A percentile compares a stretch with the other conserved stretches of the same genome.
Conservation (phyloP, 208 protist species). For the Leishmania lainsoni region DNA sequence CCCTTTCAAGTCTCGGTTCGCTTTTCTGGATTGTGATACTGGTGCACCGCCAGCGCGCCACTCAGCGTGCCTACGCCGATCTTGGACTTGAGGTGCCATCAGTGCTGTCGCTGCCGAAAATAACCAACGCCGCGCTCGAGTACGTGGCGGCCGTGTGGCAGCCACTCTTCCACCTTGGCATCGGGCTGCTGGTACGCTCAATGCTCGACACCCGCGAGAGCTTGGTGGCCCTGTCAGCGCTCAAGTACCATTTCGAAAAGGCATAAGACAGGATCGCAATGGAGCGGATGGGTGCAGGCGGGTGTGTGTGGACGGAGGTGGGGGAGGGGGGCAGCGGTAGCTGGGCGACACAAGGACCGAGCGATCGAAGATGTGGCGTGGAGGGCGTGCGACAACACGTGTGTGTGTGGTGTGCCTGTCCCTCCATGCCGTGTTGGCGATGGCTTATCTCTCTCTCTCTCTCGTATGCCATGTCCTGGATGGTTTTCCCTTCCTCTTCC, state of each 20-base stretch:
- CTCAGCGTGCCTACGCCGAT: conserved; percentile 10
- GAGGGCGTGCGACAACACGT: background rate
- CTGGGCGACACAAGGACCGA: background rate
- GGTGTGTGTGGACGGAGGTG: background rate
- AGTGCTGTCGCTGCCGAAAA: conserved; percentile 7
- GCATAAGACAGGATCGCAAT: conserved; percentile 14
- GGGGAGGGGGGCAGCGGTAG: background rate
- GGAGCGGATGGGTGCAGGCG: background rate
- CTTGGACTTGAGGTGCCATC: conserved; percentile 14
- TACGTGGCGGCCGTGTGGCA: conserved; percentile 70
- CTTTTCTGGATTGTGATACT: conserved; percentile 16
- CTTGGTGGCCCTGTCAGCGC: conserved; percentile 45
- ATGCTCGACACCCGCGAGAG: conserved; percentile 49
- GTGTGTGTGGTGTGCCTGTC: background rate
- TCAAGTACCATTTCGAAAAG: conserved; percentile 79
- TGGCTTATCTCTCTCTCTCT: too few relatives aligned
- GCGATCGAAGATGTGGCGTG: background rate
- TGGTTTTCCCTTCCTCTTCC: too few relatives aligned
- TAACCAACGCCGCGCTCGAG: conserved; percentile 38
- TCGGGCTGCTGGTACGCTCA: conserved; percentile 47
- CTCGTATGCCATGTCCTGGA: too few relatives aligned
- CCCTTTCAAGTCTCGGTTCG: conserved; percentile 8
- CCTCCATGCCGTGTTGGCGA: background rate
- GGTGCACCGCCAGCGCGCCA: conserved; percentile 15
- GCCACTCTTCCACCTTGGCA: conserved; percentile 60